Conservation (phyloP, 805 yeast species). For the Schizosaccharomyces cryophilus region DNA sequence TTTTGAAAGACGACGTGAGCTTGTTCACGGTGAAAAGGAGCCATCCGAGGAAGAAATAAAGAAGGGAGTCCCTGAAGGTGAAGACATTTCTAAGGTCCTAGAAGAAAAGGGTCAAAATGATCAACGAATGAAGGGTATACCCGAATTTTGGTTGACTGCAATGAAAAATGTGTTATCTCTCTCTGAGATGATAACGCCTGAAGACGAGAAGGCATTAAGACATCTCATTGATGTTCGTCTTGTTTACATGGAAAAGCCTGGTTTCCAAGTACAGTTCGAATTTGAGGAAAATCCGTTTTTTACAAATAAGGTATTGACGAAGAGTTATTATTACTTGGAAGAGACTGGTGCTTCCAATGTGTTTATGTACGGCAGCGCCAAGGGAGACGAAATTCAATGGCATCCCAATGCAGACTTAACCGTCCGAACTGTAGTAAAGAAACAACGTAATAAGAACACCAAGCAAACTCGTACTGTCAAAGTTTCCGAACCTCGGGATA, state of each 20-base stretch:
- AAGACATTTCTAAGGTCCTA: slow-evolving; percentile 5
- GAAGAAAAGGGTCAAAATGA: slow-evolving; percentile 18
- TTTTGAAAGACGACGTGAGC: slow-evolving; percentile 43
- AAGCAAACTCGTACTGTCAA: slow-evolving; percentile 91
- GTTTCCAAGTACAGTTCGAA: slow-evolving; percentile 66
- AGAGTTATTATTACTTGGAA: slow-evolving; percentile 80
- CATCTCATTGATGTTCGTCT: slow-evolving; percentile 53
- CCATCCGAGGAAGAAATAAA: slow-evolving; percentile 56
- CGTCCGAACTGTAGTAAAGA: slow-evolving; percentile 69
- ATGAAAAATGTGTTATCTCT: slow-evolving; percentile 63
- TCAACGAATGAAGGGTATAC: slow-evolving; percentile 45
- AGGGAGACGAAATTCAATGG: slow-evolving; percentile 75
- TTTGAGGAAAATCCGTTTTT: slow-evolving; percentile 58
- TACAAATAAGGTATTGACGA: slow-evolving; percentile 44
- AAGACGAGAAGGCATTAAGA: slow-evolving; percentile 66
- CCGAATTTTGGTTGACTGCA: slow-evolving; percentile 92
- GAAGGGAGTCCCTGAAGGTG: not conserved
- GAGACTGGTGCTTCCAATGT: slow-evolving; percentile 89
- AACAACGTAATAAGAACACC: slow-evolving; percentile 57
- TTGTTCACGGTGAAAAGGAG: slow-evolving; percentile 47
- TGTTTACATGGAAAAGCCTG: slow-evolving; percentile 40
- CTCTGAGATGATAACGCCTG: slow-evolving; percentile 63
- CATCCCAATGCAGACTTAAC: slow-evolving; percentile 56
- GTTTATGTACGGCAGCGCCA: slow-evolving; percentile 90
- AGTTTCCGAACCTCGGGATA: slow-evolving; percentile 72